Evolutionary conservation across 257 asterid genomes (phyloP).

Genomic region (Nemophila menziesii): DNA sequence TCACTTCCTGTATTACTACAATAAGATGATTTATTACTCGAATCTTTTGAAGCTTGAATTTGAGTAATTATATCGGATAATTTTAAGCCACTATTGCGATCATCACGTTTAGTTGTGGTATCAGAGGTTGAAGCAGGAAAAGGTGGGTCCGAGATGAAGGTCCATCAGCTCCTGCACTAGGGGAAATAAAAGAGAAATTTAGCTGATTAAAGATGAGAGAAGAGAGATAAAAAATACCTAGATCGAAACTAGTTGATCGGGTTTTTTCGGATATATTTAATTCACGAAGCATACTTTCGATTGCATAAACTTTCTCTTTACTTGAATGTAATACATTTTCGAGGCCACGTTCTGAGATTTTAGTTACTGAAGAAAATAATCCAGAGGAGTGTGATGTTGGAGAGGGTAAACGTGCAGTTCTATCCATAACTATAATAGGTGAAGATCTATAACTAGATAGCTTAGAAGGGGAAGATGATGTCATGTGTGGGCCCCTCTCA

Average conservation of each 20-base stretch:
- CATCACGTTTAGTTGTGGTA: constrained; percentile 39
- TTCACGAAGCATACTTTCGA: constrained; percentile 96
- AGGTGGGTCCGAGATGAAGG: constrained; percentile 99
- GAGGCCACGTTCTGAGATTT: constrained; percentile 79
- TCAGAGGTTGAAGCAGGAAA: constrained; percentile 91
- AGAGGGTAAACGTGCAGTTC: constrained; percentile 62
- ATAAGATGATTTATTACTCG: constrained; percentile 51
- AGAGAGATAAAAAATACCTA: constrained; percentile 59
- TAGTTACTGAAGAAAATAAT: constrained; percentile 33
- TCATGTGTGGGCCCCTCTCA: constrained; percentile 59
- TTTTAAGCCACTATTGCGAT: constrained; percentile 75
- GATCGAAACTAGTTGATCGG: constrained; percentile 96
- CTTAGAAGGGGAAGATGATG: constrained; percentile 55
- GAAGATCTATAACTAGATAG: constrained; percentile 95
- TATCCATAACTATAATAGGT: constrained; percentile 94
- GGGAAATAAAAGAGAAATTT: constrained; percentile 44
- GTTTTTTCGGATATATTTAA: constrained; percentile 61
- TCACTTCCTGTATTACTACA: constrained; percentile 52
- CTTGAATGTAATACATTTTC: constrained; percentile 95
- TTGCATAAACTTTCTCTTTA: constrained; percentile 94
- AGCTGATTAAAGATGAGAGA: constrained; percentile 44
- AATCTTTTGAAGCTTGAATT: constrained; percentile 90
- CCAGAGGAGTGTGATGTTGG: constrained; percentile 66
- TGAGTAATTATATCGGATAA: constrained; percentile 89
- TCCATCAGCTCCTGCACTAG: constrained; percentile 99